Conservation (phyloP, 495 filamentous ascomycete species). For the Bryoglossum gracile region DNA sequence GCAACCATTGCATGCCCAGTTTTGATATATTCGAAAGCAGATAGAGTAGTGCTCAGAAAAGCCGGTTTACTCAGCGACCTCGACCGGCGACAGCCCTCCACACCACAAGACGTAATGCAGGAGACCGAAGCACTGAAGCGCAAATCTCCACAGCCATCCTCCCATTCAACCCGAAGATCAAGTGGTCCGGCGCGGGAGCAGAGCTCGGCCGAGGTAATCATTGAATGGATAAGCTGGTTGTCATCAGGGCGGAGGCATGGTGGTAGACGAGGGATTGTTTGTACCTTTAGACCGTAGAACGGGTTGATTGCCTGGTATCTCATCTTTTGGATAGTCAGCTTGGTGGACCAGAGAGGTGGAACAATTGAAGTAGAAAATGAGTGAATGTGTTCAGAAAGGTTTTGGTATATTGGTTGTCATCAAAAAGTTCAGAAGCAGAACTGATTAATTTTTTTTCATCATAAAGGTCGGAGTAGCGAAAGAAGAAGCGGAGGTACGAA, state of each 20-base stretch:
- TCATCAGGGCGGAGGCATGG: slow-evolving; percentile 72
- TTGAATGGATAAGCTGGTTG: slow-evolving; percentile 99
- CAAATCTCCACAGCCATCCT: slow-evolving; percentile 87
- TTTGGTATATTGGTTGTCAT: slow-evolving; percentile 79
- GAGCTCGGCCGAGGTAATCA: slow-evolving; percentile 67
- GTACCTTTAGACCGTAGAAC: no score
- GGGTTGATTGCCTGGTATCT: no score
- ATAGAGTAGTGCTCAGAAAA: slow-evolving; percentile 28
- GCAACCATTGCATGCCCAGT: neutral
- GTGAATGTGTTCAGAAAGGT: slow-evolving; percentile 42
- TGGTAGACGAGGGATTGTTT: no score
- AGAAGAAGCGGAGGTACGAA: no score
- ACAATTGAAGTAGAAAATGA: slow-evolving; percentile 9
- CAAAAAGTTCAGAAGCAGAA: slow-evolving; percentile 91
- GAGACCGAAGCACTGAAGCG: slow-evolving; percentile 27
- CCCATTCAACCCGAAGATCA: slow-evolving; percentile 42
- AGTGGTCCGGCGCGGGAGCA: slow-evolving; percentile 71
- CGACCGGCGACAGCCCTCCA: slow-evolving; percentile 23
- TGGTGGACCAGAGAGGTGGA: slow-evolving; percentile 16
- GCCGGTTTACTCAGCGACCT: slow-evolving; percentile 31
- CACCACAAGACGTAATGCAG: slow-evolving; percentile 27
- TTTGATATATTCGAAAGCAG: neutral
- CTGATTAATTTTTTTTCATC: slow-evolving; percentile 80
- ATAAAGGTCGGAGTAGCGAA: slow-evolving; percentile 39
- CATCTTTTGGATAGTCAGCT: no score